These are phyloP conservation scores for Fusarium globosum DNA, from an alignment of 2,329 filamentous ascomycete genomes.

Conservation along the genomic window DNA sequence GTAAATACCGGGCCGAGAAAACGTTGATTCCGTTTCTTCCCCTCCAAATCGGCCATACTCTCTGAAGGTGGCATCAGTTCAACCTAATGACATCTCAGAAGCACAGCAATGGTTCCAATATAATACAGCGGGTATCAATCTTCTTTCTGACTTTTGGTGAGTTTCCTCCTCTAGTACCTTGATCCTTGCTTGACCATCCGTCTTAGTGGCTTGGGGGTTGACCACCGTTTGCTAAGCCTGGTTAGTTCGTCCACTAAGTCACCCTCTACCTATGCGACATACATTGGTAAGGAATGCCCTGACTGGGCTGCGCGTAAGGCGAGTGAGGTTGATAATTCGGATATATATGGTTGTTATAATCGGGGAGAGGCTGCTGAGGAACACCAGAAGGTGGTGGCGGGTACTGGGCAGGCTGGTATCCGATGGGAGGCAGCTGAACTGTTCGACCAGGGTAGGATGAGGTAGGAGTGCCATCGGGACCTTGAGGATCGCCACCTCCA, in stretches of 20 bases:
- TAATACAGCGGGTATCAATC: conserved; percentile 45
- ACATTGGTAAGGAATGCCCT: conserved; percentile 71
- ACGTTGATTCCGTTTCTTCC: conserved; percentile 4
- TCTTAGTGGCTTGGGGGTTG: conserved; percentile 50
- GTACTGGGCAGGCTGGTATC: conserved; percentile 76
- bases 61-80: neutral
- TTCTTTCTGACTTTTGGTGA: conserved; percentile 45
- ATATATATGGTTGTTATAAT: conserved; percentile 69
- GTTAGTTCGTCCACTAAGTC: conserved; percentile 28
- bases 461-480: conserved; percentile 55
- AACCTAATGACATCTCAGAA: neutral
- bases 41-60: neutral
- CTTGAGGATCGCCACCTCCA: conserved; percentile 60
- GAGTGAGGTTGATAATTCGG: conserved; percentile 68
- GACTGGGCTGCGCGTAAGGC: conserved; percentile 66
- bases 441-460: conserved; percentile 67
- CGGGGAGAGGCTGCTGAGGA: conserved; percentile 62
- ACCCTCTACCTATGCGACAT: conserved; percentile 46
- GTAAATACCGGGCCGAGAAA: conserved; percentile 24
- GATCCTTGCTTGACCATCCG: conserved; percentile 22
- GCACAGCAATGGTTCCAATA: conserved; percentile 35
- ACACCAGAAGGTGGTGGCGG: conserved; percentile 69
- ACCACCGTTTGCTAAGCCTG: conserved; percentile 48
- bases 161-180: conserved; percentile 44
- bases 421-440: conserved; percentile 79